Evolutionary conservation across 2,329 filamentous ascomycete genomes (phyloP), one percentile per base, ranked within the genome.

Genomic region (Pseudocercospora pini-densiflorae): DNA sequence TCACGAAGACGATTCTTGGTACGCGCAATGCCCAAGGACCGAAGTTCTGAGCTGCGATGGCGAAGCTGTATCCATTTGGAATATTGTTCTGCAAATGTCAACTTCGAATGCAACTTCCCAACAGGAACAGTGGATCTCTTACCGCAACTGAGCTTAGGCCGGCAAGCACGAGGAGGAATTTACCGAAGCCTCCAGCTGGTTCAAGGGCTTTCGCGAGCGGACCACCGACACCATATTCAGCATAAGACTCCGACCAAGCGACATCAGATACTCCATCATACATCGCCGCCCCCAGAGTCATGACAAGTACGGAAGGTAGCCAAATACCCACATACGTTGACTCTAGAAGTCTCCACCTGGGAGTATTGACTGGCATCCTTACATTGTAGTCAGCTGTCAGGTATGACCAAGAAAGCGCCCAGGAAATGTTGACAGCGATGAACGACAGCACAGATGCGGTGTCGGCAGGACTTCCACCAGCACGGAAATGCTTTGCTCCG

Each of bases 361-460:
- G 51, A 4, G 68, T 70, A 23, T 47, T 62, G 29, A 64, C n/a
- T n/a, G 68, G 65, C 68, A 68, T 70, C 19, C 61, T 36, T 27
- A 66, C 63, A 47, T 70, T 66, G 57, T 70, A 70, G 43, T 70
- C 68, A 16, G 65, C 62, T 1, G 68, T 63, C 33, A 57, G 66
- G 36, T 68, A 63, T 12, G 57, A 60, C 65, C 68, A 70, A 3
- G 65, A 68, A 1, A 66, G 51, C 7, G 62, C 61, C 51, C 64
- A 70, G n/a, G 62, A 68, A 58, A 68, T 51, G 21, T 63, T 59
- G 23, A 70, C 55, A 4, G 65, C 65, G 8, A 70, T 63, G 59
- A 68, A 68, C 7, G 68, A 70, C 9, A 70, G 60, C 33, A 62
- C 59, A 16, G 55, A 23, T 2, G 65, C 68, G 2, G 68, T 59